These are phyloP conservation scores for Dipteronia dyeriana DNA, from an alignment of 345 rosid species.

Conservation along the genomic window DNA sequence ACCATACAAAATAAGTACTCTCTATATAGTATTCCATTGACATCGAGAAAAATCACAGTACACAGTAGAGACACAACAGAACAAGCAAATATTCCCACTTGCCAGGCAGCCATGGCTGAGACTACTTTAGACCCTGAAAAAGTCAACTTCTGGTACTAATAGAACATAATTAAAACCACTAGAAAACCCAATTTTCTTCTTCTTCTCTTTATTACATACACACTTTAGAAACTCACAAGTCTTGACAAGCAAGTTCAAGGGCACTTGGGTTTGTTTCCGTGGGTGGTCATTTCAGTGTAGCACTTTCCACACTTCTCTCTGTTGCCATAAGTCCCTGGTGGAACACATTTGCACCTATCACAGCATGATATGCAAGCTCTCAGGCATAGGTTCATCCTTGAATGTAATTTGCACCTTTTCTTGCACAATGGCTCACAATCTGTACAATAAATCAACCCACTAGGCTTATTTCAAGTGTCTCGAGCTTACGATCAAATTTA, in stretches of 20 bases:
- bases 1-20: not conserved
- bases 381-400: constrained; percentile 60
- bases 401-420: constrained; percentile 69
- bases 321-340: constrained; percentile 93
- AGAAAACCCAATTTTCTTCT: not conserved
- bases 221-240: not conserved
- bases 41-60: not conserved
- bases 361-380: constrained; percentile 95
- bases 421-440: constrained; percentile 79
- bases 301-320: constrained; percentile 82
- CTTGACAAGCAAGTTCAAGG: constrained; percentile 44
- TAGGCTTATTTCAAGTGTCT: no score
- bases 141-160: not conserved
- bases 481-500: no score
- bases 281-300: constrained; percentile 83
- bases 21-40: not conserved
- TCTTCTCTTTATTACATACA: constrained; percentile 9
- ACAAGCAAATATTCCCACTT: not conserved
- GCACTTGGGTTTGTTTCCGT: constrained; percentile 60
- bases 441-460: constrained; percentile 17
- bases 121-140: not conserved
- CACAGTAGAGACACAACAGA: no score
- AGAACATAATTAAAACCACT: not conserved
- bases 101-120: not conserved
- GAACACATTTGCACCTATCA: constrained; percentile 89